Percentiles rank a stretch among this genome's conserved stretches.
Conservation (phyloP, 1,284 basidiomycete species). For the Cutaneotrichosporon dermatis region DNA sequence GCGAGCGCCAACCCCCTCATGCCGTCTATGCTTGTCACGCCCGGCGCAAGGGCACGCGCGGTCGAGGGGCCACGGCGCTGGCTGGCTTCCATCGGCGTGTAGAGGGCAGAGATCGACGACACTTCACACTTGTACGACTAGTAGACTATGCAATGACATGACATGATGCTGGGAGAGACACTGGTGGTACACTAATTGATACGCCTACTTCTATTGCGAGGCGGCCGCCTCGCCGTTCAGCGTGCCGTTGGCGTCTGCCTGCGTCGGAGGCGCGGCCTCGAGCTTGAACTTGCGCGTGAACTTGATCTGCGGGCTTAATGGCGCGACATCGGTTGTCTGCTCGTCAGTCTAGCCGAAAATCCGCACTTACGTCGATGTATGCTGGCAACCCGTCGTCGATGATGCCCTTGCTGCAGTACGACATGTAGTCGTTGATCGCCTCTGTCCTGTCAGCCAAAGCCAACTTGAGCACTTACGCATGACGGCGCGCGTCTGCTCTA, state of each 20-base stretch:
- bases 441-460: constrained; percentile 7
- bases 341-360: not conserved
- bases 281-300: constrained; percentile 11
- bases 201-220: no score
- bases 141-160: constrained; percentile 16
- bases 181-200: not conserved
- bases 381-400: constrained; percentile 10
- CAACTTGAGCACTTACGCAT: no score
- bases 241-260: not conserved
- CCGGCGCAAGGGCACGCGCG: constrained; percentile 19
- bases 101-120: not conserved
- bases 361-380: constrained; percentile 6
- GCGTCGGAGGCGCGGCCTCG: not conserved
- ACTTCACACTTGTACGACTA: not conserved
- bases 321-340: not conserved
- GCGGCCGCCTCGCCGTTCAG: not conserved
- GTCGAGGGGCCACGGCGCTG: constrained; percentile 38
- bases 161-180: constrained; percentile 3
- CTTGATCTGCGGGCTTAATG: no score
- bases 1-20: constrained; percentile 42
- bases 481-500: no score
- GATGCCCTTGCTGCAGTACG: constrained; percentile 13
- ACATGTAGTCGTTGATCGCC: constrained; percentile 10
- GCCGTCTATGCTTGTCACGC: constrained; percentile 33
- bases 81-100: constrained; percentile 45